Base-by-base conservation (phyloP, 345 rosid species). In the Microthlaspi erraticum region DNA sequence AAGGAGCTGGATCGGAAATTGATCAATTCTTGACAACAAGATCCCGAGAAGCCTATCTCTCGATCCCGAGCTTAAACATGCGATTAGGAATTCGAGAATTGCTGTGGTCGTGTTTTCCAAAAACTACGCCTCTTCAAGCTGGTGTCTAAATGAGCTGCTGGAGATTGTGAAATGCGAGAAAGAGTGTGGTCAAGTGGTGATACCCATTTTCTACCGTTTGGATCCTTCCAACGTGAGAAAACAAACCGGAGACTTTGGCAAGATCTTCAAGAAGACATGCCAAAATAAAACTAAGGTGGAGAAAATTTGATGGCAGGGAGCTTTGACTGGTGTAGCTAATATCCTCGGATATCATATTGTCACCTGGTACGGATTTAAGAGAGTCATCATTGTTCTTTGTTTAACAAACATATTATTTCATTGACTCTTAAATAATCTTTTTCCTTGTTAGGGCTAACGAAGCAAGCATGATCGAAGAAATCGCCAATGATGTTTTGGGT, bases 191-290 rank as follows among this genome's bases (percentile, higher is more conserved):
- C 73, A 58, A 3, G 2, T 23, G 1, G 31, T 71, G 4, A 60
- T 71, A 2, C 64, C 77, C 0, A 16, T 73, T 65, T 73, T 73
- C 37, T 73, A 73, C 5, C 1, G 39, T 13, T 14, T 72, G 16
- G 70, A 72, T 52, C 76, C 70, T 5, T 72, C 55, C 3, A 8
- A 72, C 18, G 56, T 72, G 0, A 64, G 8, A 62, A 62, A 17
- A n/a, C 70, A 72, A 8, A 18, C 11, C 4, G 76, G 64, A 6
- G 23, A 34, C 3, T 72, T 72, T 34, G 76, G 63, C 7, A 16
- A 53, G 18, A 13, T 12, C 1, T 63, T 72, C 53, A 1, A 20
- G 4, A 6, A 34, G 34, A 58, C 66, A 1, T 59, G 74, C 8
- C 8, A 11, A 0, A 10, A n/a, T 0, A 43, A 11, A 57, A 16